A percentile compares a stretch with the other conserved stretches of the same genome.
phyloP scores from a whole-genome alignment of 1,284 basidiomycete genomes.

The Tylopilus orsonianus region DNA sequence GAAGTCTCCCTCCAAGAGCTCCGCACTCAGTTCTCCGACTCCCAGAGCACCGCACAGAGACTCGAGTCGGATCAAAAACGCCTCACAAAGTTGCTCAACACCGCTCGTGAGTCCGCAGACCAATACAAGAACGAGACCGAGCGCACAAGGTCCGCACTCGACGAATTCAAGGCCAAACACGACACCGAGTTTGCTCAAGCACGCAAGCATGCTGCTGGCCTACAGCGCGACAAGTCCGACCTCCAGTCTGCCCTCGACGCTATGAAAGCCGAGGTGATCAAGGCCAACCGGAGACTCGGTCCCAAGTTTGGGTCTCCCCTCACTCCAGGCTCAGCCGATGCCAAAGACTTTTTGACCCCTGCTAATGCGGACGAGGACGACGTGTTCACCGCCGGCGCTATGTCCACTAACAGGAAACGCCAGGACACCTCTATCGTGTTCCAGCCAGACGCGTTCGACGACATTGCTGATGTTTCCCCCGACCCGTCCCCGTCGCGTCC shows the following conservation, averaged over 20 bases:
- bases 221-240: conserved; percentile 91
- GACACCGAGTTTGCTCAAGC: conserved; percentile 92
- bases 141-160: conserved; percentile 60
- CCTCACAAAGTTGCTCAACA: conserved; percentile 72
- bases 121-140: conserved; percentile 87
- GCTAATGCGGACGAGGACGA: conserved; percentile 58
- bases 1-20: conserved; percentile 92
- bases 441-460: conserved; percentile 53
- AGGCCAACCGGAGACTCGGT: conserved; percentile 53
- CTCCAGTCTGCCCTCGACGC: conserved; percentile 79
- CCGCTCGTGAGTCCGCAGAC: conserved; percentile 77
- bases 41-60: conserved; percentile 65
- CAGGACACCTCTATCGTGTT: conserved; percentile 55
- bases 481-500: conserved; percentile 61
- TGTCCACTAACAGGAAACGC: conserved; percentile 64
- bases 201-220: conserved; percentile 82
- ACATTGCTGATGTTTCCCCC: conserved; percentile 63
- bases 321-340: conserved; percentile 55
- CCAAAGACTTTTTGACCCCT: conserved; percentile 58
- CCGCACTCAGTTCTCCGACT: conserved; percentile 66
- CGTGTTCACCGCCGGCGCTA: conserved; percentile 60
- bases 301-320: conserved; percentile 68
- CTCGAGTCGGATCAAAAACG: conserved; percentile 84
- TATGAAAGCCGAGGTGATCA: conserved; percentile 67
- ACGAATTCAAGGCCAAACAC: conserved; percentile 85